Evolutionary conservation across 345 rosid species (phyloP).

Genomic region (Arabidopsis suecica): DNA sequence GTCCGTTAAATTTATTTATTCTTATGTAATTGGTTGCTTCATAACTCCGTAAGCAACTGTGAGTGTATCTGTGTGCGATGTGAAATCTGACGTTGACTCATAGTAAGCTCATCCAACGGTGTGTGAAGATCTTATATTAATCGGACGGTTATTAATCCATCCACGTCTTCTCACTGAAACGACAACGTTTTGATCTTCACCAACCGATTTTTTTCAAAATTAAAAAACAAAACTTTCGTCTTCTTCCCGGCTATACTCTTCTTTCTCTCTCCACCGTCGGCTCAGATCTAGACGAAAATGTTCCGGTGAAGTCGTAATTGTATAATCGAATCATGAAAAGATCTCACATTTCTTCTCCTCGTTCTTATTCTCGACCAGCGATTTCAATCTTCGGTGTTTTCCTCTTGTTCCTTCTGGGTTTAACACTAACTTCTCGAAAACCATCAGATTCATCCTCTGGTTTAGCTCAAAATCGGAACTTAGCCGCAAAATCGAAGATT

Average conservation of each 20-base stretch:
- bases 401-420: slow-evolving; percentile 50
- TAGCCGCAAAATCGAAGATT: slow-evolving; percentile 29
- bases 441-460: slow-evolving; percentile 44
- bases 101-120: slow-evolving; percentile 26
- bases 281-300: slow-evolving; percentile 39
- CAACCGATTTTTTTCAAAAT: neutral
- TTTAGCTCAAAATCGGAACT: slow-evolving; percentile 21
- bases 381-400: slow-evolving; percentile 45
- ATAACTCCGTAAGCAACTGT: slow-evolving; percentile 38
- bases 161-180: neutral
- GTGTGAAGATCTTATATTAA: neutral
- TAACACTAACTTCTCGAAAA: slow-evolving; percentile 46
- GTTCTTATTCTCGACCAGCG: slow-evolving; percentile 55
- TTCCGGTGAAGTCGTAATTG: slow-evolving; percentile 4
- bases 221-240: slow-evolving; percentile 25
- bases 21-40: slow-evolving; percentile 27
- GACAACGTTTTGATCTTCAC: slow-evolving; percentile 4
- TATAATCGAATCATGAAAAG: slow-evolving; percentile 55
- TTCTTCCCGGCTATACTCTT: slow-evolving; percentile 30
- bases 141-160: neutral
- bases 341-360: slow-evolving; percentile 51
- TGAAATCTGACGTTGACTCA: slow-evolving; percentile 41
- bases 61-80: slow-evolving; percentile 12
- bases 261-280: slow-evolving; percentile 39
- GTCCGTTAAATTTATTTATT: slow-evolving; percentile 11